Evolutionary conservation across 2,329 filamentous ascomycete species (phyloP), one percentile per base, ranked within the genome.

Genomic region (Aspergillus pseudoglaucus): DNA sequence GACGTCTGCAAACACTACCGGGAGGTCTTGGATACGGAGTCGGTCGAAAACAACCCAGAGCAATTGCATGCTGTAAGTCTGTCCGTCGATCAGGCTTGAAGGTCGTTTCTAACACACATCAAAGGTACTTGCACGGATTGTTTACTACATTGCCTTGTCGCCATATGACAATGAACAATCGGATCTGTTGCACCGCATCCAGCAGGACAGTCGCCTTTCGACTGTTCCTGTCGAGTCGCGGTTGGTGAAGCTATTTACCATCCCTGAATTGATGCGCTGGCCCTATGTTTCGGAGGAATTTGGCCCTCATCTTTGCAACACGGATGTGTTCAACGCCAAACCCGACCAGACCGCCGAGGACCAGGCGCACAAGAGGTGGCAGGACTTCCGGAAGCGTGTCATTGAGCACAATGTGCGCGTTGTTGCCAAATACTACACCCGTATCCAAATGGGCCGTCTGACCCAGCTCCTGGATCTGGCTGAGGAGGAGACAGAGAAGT

Each of bases 371-470:
- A 82, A 85, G 69, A 82, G 93, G 67, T 98, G 91, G 90, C 81
- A 93, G 65, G 93, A 96, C 66, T 77, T 98, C 55, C 88, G 93
- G 63, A 97, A 97, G 80, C 90, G 93, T 46, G 93, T 98, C 53
- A 98, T 98, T 61, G 93, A 98, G 76, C 93, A 98, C 75, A 98
- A 98, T 58, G 91, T 98, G 46, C 88, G 93, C 45, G 93, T 98
- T 2, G 83, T 98, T 33, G 93, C 93, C 60, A 95, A 95, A 73
- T 98, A 98, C 78, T 98, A 98, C 75, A 98, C 93, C 18, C 88
- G 93, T 59, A 95, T 98, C 65, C 85, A 89, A 68, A 93, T 96
- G 80, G 83, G 84, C 55, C 88, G 93, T 30, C 77, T 98, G 52
- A 95, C 90, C 6, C 81, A 93, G 69, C 81, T 98, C 25, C 82